Evolutionary conservation across 1,139 yeast species (phyloP).

Genomic region (Diutina neorugosa): DNA sequence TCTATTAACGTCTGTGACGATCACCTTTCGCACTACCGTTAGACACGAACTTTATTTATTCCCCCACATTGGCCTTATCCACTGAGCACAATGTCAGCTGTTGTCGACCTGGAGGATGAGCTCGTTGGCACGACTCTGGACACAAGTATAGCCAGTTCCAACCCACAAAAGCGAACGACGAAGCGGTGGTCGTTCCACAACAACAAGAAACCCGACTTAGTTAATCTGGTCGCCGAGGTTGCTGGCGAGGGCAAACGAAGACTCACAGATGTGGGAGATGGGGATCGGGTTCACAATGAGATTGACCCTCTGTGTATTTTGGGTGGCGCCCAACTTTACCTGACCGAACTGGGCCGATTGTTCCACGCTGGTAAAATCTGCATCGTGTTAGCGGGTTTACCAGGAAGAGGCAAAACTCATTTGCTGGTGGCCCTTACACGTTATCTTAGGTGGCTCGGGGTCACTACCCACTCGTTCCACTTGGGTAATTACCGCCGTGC

Average conservation of each 20-base stretch:
- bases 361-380: constrained; percentile 95
- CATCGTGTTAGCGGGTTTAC: constrained; percentile 82
- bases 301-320: constrained; percentile 41
- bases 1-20: neutral
- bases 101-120: neutral
- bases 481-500: constrained; percentile 84
- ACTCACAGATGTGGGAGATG: constrained; percentile 30
- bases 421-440: constrained; percentile 84
- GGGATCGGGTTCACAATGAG: constrained; percentile 44
- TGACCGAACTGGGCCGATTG: constrained; percentile 80
- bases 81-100: neutral
- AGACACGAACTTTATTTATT: neutral
- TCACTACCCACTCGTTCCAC: constrained; percentile 83
- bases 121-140: neutral
- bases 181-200: constrained; percentile 36
- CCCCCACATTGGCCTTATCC: neutral
- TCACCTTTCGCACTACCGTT: neutral
- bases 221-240: constrained; percentile 16
- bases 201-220: constrained; percentile 24
- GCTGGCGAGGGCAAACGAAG: constrained; percentile 16
- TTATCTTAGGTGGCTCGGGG: constrained; percentile 91
- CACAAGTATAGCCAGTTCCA: neutral
- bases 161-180: constrained; percentile 17
- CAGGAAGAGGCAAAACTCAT: constrained; percentile 95
- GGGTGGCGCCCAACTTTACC: constrained; percentile 73